phyloP scores from a whole-genome alignment of 345 rosid genomes.

The Eucalyptus pauciflora region DNA sequence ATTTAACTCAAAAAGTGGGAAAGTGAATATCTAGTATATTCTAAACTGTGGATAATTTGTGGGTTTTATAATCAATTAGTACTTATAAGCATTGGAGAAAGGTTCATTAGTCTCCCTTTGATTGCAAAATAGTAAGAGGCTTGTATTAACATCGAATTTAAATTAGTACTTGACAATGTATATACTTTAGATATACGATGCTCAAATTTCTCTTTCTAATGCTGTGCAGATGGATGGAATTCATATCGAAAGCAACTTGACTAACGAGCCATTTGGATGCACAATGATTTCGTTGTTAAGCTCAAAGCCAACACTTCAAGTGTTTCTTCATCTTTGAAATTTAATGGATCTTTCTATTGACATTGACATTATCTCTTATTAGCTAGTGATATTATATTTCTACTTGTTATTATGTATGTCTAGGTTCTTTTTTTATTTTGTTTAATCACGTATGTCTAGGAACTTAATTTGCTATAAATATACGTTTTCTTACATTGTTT shows the following conservation, averaged over 20 bases:
- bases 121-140: background rate
- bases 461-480: background rate
- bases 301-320: background rate
- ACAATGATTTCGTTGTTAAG: background rate
- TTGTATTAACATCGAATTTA: background rate
- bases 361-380: background rate
- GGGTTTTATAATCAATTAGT: too few relatives aligned
- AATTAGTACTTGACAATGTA: background rate
- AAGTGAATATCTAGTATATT: background rate
- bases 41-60: accelerated
- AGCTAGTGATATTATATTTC: background rate
- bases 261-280: background rate
- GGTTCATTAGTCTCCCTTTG: background rate
- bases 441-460: accelerated
- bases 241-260: background rate
- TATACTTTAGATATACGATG: background rate
- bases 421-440: background rate
- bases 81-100: background rate
- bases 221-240: accelerated
- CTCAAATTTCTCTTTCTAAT: background rate
- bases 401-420: background rate
- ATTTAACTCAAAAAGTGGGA: background rate
- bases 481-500: background rate
- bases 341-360: background rate
- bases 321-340: background rate